Percentiles rank a stretch among this genome's conserved stretches.
Evolutionary conservation across 192 early-diverging fungal genomes (phyloP).

Genomic region (Neocallimastix lanati): DNA sequence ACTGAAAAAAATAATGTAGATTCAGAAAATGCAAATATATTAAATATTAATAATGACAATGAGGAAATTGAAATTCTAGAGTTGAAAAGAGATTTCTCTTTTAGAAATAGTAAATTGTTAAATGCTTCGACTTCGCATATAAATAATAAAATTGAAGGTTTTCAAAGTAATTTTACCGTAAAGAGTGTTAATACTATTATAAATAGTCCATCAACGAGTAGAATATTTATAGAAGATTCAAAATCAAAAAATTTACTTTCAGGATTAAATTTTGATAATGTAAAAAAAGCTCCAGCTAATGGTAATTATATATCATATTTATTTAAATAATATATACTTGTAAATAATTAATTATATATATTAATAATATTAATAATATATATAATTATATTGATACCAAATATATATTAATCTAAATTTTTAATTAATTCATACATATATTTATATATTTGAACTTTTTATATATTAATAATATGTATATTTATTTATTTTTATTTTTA

Average conservation of each 20-base stretch:
- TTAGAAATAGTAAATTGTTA: not conserved
- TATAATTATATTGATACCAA: too few species aligned
- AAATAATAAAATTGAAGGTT: not conserved
- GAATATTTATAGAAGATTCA: not conserved
- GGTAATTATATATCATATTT: not conserved
- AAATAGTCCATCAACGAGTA: not conserved
- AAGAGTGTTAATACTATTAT: not conserved
- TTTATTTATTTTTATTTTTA: too few species aligned
- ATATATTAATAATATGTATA: too few species aligned
- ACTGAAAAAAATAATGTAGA: not conserved
- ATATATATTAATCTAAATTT: too few species aligned
- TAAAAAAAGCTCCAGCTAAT: not conserved
- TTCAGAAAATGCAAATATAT: not conserved
- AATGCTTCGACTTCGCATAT: not conserved
- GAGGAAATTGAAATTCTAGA: not conserved
- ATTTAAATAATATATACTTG: not conserved
- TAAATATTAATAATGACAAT: not conserved
- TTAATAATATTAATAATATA: too few species aligned
- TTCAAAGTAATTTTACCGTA: not conserved
- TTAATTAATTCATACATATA: too few species aligned
- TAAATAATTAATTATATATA: not conserved
- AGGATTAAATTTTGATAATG: not conserved
- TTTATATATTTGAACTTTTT: too few species aligned
- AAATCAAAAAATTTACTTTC: not conserved
- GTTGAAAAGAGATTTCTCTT: not conserved